These are phyloP conservation scores for Soucietia sequanensis DNA, from an alignment of 805 yeast genomes.

Conservation along the genomic window DNA sequence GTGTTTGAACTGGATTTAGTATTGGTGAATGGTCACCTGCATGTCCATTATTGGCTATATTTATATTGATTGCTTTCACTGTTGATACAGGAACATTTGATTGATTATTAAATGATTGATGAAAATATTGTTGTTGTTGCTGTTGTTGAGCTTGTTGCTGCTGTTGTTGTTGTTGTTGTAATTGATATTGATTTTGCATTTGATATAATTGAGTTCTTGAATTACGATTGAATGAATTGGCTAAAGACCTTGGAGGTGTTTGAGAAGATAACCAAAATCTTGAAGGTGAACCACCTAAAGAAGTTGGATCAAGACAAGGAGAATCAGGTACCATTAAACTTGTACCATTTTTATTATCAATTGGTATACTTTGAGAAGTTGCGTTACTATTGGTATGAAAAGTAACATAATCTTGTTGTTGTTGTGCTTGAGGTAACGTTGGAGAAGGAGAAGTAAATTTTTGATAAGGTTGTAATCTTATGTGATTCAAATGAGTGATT, in stretches of 20 bases:
- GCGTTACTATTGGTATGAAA: slow-evolving; percentile 4
- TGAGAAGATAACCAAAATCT: slow-evolving; percentile 51
- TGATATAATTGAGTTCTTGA: slow-evolving; percentile 16
- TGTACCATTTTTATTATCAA: slow-evolving; percentile 12
- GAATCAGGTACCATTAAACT: slow-evolving; percentile 42
- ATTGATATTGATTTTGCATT: slow-evolving; percentile 10
- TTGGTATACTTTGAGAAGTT: slow-evolving; percentile 30
- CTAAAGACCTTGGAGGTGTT: slow-evolving; percentile 47
- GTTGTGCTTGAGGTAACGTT: not conserved
- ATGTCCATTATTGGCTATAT: slow-evolving; percentile 4
- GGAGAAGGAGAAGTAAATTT: slow-evolving; percentile 32
- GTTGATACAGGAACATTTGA: not conserved
- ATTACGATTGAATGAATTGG: slow-evolving; percentile 18
- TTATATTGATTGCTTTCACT: slow-evolving; percentile 2
- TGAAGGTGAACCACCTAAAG: slow-evolving; percentile 56
- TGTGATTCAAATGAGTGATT: slow-evolving; percentile 24
- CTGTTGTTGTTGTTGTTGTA: slow-evolving; percentile 11
- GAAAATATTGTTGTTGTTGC: slow-evolving; percentile 7
- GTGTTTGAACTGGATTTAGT: slow-evolving; percentile 42
- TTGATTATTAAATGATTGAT: slow-evolving; percentile 2
- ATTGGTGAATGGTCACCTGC: slow-evolving; percentile 24
- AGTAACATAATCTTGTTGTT: not conserved
- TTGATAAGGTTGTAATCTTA: slow-evolving; percentile 37
- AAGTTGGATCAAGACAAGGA: slow-evolving; percentile 51
- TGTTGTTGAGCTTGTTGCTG: slow-evolving; percentile 18